A percentile compares a stretch with the other conserved stretches of the same genome.
Evolutionary conservation across 768 basidiomycete genomes (phyloP).

Genomic region (Kondoa malvinella): DNA sequence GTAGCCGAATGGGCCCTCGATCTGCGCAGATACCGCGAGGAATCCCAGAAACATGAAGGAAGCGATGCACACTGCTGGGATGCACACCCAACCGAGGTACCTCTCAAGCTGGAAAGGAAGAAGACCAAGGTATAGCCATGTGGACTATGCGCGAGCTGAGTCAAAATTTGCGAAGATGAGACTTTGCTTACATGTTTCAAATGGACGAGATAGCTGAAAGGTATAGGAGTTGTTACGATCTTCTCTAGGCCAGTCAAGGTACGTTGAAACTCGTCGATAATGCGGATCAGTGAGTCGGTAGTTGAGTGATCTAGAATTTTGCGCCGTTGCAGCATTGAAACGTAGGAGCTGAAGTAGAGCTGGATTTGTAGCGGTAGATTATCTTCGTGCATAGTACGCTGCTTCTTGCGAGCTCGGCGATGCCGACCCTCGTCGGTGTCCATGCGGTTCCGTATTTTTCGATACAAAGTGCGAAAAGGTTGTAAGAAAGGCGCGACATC

Average conservation of each 20-base stretch:
- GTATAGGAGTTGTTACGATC: slow-evolving; percentile 3
- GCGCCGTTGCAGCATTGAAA: background rate
- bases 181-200: slow-evolving; percentile 2
- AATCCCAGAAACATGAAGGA: slow-evolving; percentile 5
- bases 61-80: slow-evolving; percentile 1
- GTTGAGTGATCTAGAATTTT: slow-evolving; percentile 5
- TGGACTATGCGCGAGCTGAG: background rate
- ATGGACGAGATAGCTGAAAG: slow-evolving; percentile 6
- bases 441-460: background rate
- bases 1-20: slow-evolving; percentile 8
- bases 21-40: slow-evolving; percentile 1
- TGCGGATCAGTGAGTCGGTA: background rate
- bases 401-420: background rate
- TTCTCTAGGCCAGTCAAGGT: slow-evolving; percentile 5
- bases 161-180: background rate
- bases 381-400: background rate
- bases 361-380: slow-evolving; percentile 4
- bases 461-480: background rate
- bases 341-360: slow-evolving; percentile 5
- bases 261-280: slow-evolving; percentile 1
- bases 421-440: background rate
- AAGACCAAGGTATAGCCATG: background rate
- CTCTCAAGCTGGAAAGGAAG: background rate
- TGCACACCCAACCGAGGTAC: background rate
- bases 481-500: slow-evolving; percentile 2